Evolutionary conservation across 768 basidiomycete genomes (phyloP).

Genomic region (Phaffia australis): DNA sequence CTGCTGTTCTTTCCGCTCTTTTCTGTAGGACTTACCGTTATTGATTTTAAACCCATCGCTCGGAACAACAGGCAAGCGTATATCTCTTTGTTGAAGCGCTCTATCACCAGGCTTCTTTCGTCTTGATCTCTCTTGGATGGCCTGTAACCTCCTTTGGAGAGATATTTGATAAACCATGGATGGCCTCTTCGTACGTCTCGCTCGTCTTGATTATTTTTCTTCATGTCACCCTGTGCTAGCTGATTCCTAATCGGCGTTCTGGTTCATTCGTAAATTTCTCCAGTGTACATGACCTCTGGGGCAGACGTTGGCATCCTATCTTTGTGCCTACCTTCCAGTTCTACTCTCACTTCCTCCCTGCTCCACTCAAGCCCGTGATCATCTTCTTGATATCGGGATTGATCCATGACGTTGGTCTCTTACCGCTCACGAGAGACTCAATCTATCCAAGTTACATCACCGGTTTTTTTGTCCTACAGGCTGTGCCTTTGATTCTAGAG

Average conservation of each 20-base stretch:
- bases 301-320: slow-evolving; percentile 21
- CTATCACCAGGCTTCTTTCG: slow-evolving; percentile 5
- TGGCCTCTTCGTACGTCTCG: background rate
- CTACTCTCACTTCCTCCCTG: slow-evolving; percentile 12
- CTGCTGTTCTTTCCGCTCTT: background rate
- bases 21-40: too few relatives aligned
- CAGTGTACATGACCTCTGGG: background rate
- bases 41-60: background rate
- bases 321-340: slow-evolving; percentile 22
- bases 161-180: slow-evolving; percentile 20
- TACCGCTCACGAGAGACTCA: slow-evolving; percentile 1
- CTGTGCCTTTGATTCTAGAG: background rate
- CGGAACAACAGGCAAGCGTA: slow-evolving; percentile 3
- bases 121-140: slow-evolving; percentile 20
- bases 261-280: background rate
- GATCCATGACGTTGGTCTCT: slow-evolving; percentile 17
- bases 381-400: slow-evolving; percentile 18
- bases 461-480: slow-evolving; percentile 18
- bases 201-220: background rate
- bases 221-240: background rate
- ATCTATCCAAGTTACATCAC: slow-evolving; percentile 11
- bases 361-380: background rate
- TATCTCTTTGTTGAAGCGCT: slow-evolving; percentile 21
- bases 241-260: background rate
- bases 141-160: slow-evolving; percentile 5